A percentile compares a stretch with the other conserved stretches of the same genome.
Conservation (phyloP, 108 stramenopile genomes). For the Cyclotella kingstonii region DNA sequence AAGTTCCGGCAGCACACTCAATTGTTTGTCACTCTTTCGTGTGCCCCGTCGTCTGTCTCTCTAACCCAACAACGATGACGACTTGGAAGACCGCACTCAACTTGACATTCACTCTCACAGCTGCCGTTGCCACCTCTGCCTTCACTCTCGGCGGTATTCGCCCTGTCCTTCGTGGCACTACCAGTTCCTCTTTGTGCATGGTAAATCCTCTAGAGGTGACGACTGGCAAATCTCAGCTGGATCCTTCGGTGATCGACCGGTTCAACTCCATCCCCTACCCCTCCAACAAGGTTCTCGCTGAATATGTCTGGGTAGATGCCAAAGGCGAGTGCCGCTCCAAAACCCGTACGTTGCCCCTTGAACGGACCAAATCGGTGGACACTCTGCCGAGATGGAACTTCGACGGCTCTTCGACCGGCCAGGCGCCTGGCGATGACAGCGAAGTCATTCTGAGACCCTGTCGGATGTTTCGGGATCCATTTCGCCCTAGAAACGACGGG, state of each 20-base stretch:
- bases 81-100: too few species aligned
- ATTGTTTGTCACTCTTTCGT: too few species aligned
- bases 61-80: too few species aligned
- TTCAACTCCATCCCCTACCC: constrained; percentile 73
- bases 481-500: constrained; percentile 83
- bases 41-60: too few species aligned
- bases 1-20: too few species aligned
- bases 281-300: constrained; percentile 69
- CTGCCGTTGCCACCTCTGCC: neutral
- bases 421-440: constrained; percentile 96
- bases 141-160: neutral
- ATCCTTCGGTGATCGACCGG: constrained; percentile 63
- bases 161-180: neutral
- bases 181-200: constrained; percentile 28
- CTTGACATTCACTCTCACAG: constrained; percentile 1
- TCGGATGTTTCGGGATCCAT: constrained; percentile 91
- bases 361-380: constrained; percentile 45
- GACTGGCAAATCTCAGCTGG: constrained; percentile 73
- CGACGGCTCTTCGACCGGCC: constrained; percentile 93
- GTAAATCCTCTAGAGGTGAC: constrained; percentile 22
- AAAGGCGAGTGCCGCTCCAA: constrained; percentile 83
- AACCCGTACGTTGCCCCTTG: constrained; percentile 77
- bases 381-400: constrained; percentile 94
- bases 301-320: constrained; percentile 94
- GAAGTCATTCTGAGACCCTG: constrained; percentile 90